Conservation (phyloP, 495 filamentous ascomycete species). For the Aspergillus carlsbadensis region DNA sequence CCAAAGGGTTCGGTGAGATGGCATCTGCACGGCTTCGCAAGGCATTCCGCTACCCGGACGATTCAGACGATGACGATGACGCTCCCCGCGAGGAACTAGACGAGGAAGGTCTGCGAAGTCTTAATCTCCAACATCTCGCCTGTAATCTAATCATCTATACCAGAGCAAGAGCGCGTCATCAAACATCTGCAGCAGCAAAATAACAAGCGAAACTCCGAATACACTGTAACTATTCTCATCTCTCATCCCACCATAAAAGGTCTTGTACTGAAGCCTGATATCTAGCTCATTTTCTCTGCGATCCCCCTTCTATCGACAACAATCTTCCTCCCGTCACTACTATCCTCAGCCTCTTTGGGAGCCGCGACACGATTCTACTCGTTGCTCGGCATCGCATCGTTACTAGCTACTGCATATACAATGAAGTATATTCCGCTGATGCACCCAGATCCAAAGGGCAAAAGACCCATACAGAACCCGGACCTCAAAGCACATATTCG, state of each 20-base stretch:
- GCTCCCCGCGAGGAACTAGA: conserved; percentile 57
- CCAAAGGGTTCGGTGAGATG: conserved; percentile 27
- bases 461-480: conserved; percentile 23
- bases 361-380: conserved; percentile 39
- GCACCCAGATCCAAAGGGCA: conserved; percentile 31
- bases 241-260: not conserved
- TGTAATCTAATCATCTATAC: conserved; percentile 16
- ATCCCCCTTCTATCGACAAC: conserved; percentile 53
- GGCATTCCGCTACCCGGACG: conserved; percentile 62
- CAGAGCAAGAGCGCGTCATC: conserved; percentile 75
- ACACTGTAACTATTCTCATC: conserved; percentile 42
- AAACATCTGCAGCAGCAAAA: conserved; percentile 54
- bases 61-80: conserved; percentile 46
- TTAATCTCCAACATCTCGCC: not conserved
- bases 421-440: conserved; percentile 36
- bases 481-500: conserved; percentile 10
- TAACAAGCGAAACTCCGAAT: conserved; percentile 55
- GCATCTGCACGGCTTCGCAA: conserved; percentile 55
- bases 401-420: conserved; percentile 56
- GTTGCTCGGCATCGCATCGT: conserved; percentile 57
- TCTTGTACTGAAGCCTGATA: not conserved
- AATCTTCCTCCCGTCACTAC: conserved; percentile 49
- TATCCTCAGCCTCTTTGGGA: conserved; percentile 34
- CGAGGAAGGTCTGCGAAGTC: conserved; percentile 53
- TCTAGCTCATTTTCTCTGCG: conserved; percentile 53